These are phyloP conservation scores for Pulicaria dysenterica DNA, from an alignment of 129 eudicot species.

Conservation along the genomic window DNA sequence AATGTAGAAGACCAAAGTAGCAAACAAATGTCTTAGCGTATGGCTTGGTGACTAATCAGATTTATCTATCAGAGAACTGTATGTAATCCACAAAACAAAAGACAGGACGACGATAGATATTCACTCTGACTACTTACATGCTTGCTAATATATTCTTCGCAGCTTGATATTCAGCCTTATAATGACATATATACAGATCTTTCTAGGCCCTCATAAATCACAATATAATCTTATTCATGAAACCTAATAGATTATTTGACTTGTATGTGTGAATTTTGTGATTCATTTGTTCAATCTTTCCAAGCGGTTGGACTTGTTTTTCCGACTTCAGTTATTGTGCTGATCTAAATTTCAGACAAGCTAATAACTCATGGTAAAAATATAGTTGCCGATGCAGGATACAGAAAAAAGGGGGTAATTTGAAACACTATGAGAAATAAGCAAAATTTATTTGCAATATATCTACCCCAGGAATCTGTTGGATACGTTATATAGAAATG, in stretches of 20 bases:
- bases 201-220: background rate
- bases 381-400: background rate
- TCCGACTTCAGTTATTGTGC: background rate
- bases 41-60: background rate
- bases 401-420: background rate
- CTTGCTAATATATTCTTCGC: slow-evolving; percentile 7
- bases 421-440: background rate
- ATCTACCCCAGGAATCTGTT: background rate
- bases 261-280: background rate
- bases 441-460: slow-evolving; percentile 9
- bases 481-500: background rate
- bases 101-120: background rate
- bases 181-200: background rate
- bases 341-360: slow-evolving; percentile 20
- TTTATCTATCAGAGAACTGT: background rate
- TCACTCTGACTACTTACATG: slow-evolving; percentile 4
- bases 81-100: background rate
- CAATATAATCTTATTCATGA: background rate
- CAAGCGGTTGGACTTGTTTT: slow-evolving; percentile 13
- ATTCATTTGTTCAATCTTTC: slow-evolving; percentile 10
- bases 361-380: background rate
- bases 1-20: background rate
- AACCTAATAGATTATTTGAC: slow-evolving; percentile 12
- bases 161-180: slow-evolving; percentile 3
- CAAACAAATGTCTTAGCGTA: slow-evolving; percentile 2